Evolutionary conservation across 1,284 basidiomycete genomes (phyloP), one percentile per base, ranked within the genome.

Genomic region (Volvariella volvacea): DNA sequence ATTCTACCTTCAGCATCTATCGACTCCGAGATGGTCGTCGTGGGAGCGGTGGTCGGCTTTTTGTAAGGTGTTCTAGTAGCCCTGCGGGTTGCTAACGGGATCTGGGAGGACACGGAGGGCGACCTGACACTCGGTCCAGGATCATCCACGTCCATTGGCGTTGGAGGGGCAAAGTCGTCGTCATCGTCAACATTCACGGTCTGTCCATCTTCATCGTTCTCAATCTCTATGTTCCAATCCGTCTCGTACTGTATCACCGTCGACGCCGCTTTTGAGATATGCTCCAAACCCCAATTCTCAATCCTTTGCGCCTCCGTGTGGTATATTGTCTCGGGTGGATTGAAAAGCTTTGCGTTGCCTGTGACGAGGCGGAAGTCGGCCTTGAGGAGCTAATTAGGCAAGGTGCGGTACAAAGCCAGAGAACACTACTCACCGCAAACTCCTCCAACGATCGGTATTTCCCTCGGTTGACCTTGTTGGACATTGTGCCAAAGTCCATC

Each of bases 401-500:
- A 17, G 12, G 22, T 43, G 37, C 41, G 25, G 40, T 32, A 45
- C 25, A 22, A 19, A 32, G 34, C 6, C 34, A 20, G 32, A 40
- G 34, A 17, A 37, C 40, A 40, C 25, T 4, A 73, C 80, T 49
- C 53, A 86, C 86, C 10, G 76, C 70, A 56, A 89, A 89, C 34
- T 88, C 84, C 47, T 88, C 85, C 39, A 89, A 62, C 2, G 82
- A 83, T 16, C 80, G 73, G 58, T 88, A 89, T 50, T 71, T 77
- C 0, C 82, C 82, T 52, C 63, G 73, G 34, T 65, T 63, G 3
- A 86, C 81, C 57, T 86, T 88, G 37, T 61, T 63, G 4, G 76
- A 63, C 76, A 92, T 89, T 0, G 87, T 91, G 0, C 86, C 85
- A 48, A 92, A 70, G 54, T 91, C 88, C 88, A 92, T 92, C 4